These are phyloP conservation scores for Chaetomium cochliodes DNA, from an alignment of 495 filamentous ascomycete genomes.

Conservation along the genomic window DNA sequence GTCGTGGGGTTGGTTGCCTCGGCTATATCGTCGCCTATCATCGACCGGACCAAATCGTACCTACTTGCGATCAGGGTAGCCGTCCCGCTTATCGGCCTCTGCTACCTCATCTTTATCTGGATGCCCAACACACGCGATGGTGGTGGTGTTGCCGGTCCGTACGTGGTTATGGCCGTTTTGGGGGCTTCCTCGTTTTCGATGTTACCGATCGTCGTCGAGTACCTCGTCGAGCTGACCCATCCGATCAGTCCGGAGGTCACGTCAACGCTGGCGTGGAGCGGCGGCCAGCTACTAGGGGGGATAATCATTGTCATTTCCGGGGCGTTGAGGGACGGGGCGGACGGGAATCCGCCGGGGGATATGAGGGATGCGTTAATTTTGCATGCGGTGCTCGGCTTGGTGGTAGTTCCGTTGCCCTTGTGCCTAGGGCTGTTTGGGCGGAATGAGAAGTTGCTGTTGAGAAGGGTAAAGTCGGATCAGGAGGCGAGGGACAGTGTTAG, in stretches of 20 bases:
- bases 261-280: constrained; percentile 77
- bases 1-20: constrained; percentile 76
- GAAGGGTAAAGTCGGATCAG: constrained; percentile 53
- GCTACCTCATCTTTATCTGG: constrained; percentile 77
- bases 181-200: constrained; percentile 80
- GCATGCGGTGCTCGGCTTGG: constrained; percentile 65
- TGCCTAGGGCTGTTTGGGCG: constrained; percentile 65
- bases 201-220: constrained; percentile 83
- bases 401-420: constrained; percentile 64
- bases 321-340: constrained; percentile 63
- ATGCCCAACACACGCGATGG: constrained; percentile 64
- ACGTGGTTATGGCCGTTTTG: constrained; percentile 66
- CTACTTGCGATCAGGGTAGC: constrained; percentile 70
- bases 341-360: constrained; percentile 58
- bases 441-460: constrained; percentile 48
- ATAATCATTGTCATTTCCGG: constrained; percentile 81
- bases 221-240: constrained; percentile 78
- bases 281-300: constrained; percentile 75
- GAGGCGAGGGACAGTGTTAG: constrained; percentile 8
- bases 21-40: constrained; percentile 73
- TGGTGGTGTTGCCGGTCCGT: constrained; percentile 61
- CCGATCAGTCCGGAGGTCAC: constrained; percentile 87
- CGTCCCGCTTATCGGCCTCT: constrained; percentile 70
- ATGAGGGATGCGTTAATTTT: constrained; percentile 78
- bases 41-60: constrained; percentile 81